Percentiles rank a stretch among this genome's conserved stretches.
phyloP scores from a whole-genome alignment of 768 basidiomycete species.

The Pulveroboletus sp. region DNA sequence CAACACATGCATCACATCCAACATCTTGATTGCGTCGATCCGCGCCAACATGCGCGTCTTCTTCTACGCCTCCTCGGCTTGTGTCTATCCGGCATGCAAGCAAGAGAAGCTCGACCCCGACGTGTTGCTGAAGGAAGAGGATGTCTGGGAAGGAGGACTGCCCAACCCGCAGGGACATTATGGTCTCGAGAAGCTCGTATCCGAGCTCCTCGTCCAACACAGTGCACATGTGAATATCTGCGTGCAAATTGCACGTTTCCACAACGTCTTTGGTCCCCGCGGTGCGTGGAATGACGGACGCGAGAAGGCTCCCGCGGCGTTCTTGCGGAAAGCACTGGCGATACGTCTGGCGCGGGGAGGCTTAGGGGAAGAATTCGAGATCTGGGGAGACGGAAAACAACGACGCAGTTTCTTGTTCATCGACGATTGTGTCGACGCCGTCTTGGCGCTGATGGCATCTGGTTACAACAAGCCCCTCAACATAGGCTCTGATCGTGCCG shows the following conservation, averaged over 20 bases:
- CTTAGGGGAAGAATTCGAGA: conserved; percentile 35
- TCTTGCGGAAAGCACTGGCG: conserved; percentile 50
- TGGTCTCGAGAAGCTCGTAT: conserved; percentile 53
- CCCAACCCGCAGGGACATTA: conserved; percentile 54
- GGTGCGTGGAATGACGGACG: conserved; percentile 51
- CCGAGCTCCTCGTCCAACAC: conserved; percentile 43
- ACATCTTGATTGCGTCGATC: conserved; percentile 40
- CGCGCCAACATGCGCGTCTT: conserved; percentile 40
- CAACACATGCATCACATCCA: conserved; percentile 49
- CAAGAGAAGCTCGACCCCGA: conserved; percentile 34
- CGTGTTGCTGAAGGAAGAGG: conserved; percentile 43
- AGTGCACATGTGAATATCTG: conserved; percentile 28
- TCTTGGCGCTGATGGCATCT: conserved; percentile 42
- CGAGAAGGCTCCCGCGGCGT: conserved; percentile 57
- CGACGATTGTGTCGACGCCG: conserved; percentile 49
- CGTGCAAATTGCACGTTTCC: conserved; percentile 50
- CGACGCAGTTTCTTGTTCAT: conserved; percentile 55
- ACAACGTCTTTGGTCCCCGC: conserved; percentile 55
- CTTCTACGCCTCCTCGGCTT: conserved; percentile 57
- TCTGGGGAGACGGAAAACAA: conserved; percentile 56
- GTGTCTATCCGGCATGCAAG: conserved; percentile 48
- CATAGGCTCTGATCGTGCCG: conserved; percentile 46
- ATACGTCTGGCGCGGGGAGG: conserved; percentile 10
- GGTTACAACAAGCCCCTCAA: conserved; percentile 39
- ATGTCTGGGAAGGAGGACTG: conserved; percentile 37